Base-by-base conservation (phyloP, 345 rosid genomes). In the Erysimum cheiranthoides region DNA sequence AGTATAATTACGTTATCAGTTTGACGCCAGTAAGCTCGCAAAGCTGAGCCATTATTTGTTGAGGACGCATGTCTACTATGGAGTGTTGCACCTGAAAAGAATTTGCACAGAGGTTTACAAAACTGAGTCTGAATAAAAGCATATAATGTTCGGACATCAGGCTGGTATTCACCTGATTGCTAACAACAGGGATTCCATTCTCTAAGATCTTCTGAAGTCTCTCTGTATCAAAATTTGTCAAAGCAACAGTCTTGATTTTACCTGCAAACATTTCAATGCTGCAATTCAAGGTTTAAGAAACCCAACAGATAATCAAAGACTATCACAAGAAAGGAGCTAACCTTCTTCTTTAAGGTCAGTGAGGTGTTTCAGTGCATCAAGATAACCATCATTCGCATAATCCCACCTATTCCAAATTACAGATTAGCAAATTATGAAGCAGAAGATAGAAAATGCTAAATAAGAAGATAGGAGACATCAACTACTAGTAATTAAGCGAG, bases 61-160 rank as follows among this genome's bases (percentile, higher is more conserved):
- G 98, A 67, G 97, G 98, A 51, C 97, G 98, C 97, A 91, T 88
- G 63, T 93, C 98, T 51, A 91, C 96, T 76, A 91, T 77, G 71
- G 97, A 91, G 84, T 93, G 97, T 83, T 93, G 98, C 81, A 93
- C 98, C 98, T 91, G 79, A 6, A 67, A 79, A 47, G 51, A 45
- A 35, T 35, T 53, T 53, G 12, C 36, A 72, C 6, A 57, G 1
- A 68, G 57, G 63, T 71, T 50, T 45, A 68, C 57, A 68, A 9
- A 32, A 9, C n/a, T n/a, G 45, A 56, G 5, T 9, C 30, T 11
- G 35, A 6, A 34, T 21, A 70, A 67, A 70, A 5, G 11, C 8
- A 43, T 42, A 59, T 18, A 58, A 25, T 10, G 38, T 53, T 61
- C 10, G 31, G 64, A 67, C 1, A 16, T 65, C 12, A 4, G 3